Evolutionary conservation across 2,329 filamentous ascomycete genomes (phyloP).

Genomic region (Alternaria angustiovoidea): DNA sequence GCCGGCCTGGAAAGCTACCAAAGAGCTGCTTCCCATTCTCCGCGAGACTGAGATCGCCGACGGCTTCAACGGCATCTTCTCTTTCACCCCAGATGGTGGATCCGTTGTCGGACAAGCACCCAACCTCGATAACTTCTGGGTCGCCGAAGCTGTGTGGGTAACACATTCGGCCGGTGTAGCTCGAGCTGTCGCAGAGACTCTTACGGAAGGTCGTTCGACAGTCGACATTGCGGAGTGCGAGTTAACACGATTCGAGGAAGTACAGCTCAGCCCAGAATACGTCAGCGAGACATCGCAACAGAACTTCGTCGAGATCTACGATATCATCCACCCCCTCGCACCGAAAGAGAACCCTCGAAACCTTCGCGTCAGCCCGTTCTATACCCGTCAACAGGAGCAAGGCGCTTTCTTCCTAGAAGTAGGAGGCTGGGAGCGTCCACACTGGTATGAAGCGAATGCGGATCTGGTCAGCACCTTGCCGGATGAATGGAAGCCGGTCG

Average conservation of each 20-base stretch:
- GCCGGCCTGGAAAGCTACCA: slow-evolving; percentile 66
- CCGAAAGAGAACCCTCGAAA: slow-evolving; percentile 66
- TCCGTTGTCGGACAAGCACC: slow-evolving; percentile 67
- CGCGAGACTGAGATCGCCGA: slow-evolving; percentile 61
- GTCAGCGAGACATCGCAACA: slow-evolving; percentile 67
- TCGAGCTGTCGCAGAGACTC: slow-evolving; percentile 65
- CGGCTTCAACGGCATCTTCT: slow-evolving; percentile 72
- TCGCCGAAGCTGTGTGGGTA: slow-evolving; percentile 72
- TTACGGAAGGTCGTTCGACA: slow-evolving; percentile 64
- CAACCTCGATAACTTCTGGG: slow-evolving; percentile 67
- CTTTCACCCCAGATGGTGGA: slow-evolving; percentile 70
- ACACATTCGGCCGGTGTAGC: slow-evolving; percentile 71
- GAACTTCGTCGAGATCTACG: slow-evolving; percentile 71
- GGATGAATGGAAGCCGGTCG: slow-evolving; percentile 61
- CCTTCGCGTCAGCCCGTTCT: slow-evolving; percentile 67
- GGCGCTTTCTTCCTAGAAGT: slow-evolving; percentile 67
- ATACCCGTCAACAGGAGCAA: slow-evolving; percentile 62
- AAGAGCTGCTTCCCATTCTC: slow-evolving; percentile 63
- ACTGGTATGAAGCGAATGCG: slow-evolving; percentile 68
- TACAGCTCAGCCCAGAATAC: slow-evolving; percentile 65
- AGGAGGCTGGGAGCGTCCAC: slow-evolving; percentile 69
- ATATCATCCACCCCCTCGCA: slow-evolving; percentile 69
- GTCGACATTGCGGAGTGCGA: slow-evolving; percentile 68
- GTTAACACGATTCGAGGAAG: slow-evolving; percentile 67
- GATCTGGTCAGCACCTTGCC: slow-evolving; percentile 62